A percentile compares a stretch with the other conserved stretches of the same genome.
Evolutionary conservation across 495 filamentous ascomycete species (phyloP).

Genomic region (Penicillium silybi): DNA sequence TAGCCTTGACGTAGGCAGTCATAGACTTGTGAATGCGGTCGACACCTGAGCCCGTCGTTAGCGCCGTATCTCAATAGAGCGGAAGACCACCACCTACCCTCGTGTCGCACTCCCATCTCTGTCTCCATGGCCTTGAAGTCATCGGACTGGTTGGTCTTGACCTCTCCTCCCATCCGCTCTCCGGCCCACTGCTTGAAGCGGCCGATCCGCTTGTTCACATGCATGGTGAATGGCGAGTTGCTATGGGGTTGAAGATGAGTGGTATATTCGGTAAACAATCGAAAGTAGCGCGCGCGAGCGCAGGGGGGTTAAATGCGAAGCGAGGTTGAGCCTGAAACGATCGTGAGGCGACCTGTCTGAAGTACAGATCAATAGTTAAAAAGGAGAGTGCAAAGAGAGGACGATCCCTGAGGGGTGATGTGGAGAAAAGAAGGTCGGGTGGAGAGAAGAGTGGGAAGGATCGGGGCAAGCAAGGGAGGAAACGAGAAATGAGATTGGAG

Average conservation of each 20-base stretch:
- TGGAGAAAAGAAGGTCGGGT: slow-evolving; percentile 12
- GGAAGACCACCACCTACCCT: slow-evolving; percentile 53
- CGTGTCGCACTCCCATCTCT: slow-evolving; percentile 88
- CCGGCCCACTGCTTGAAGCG: slow-evolving; percentile 98
- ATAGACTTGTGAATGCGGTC: slow-evolving; percentile 89
- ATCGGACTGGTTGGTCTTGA: slow-evolving; percentile 82
- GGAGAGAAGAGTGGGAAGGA: slow-evolving; percentile 12
- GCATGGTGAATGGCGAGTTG: slow-evolving; percentile 54
- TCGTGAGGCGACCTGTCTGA: background rate
- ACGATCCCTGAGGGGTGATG: slow-evolving; percentile 1
- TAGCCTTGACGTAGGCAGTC: slow-evolving; percentile 83
- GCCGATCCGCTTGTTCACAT: slow-evolving; percentile 93
- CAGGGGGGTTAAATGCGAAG: background rate
- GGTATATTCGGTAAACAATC: background rate
- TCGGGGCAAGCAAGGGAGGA: slow-evolving; percentile 10
- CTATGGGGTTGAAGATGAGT: background rate
- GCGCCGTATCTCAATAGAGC: background rate
- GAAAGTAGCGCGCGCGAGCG: slow-evolving; percentile 1
- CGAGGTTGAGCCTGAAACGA: slow-evolving; percentile 1
- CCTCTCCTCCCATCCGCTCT: slow-evolving; percentile 93
- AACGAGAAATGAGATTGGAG: slow-evolving; percentile 6
- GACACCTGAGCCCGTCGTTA: slow-evolving; percentile 57
- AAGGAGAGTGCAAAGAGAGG: background rate
- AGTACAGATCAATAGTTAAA: background rate
- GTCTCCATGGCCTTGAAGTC: slow-evolving; percentile 91